Evolutionary conservation across 2,329 filamentous ascomycete species (phyloP).

Genomic region (Cryphonectria nitschkei): DNA sequence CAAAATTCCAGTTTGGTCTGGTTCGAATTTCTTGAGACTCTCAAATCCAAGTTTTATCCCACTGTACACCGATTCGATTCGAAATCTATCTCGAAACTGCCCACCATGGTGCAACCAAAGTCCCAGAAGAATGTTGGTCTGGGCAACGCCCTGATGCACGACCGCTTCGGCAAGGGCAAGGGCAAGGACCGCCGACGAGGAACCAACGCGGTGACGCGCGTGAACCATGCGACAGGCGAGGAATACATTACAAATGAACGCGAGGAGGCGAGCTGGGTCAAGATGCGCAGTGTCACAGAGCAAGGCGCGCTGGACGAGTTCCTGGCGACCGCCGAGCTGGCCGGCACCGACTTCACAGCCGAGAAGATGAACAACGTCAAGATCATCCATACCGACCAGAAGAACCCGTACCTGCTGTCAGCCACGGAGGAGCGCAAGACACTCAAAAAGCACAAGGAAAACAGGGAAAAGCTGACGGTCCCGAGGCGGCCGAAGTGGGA

Average conservation of each 20-base stretch:
- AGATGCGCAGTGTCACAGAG: conserved; percentile 98
- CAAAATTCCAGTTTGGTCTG: neutral
- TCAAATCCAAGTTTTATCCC: no score
- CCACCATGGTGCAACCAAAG: conserved; percentile 71
- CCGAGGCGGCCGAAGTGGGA: conserved; percentile 91
- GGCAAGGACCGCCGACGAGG: conserved; percentile 78
- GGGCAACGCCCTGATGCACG: conserved; percentile 98
- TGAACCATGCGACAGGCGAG: conserved; percentile 80
- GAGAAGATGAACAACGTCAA: conserved; percentile 99
- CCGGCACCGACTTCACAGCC: conserved; percentile 97
- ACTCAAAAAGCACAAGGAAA: conserved; percentile 79
- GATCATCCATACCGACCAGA: conserved; percentile 95
- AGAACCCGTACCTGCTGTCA: conserved; percentile 90
- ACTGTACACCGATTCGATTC: neutral
- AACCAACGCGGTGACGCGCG: conserved; percentile 58
- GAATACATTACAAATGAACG: conserved; percentile 90
- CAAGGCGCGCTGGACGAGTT: conserved; percentile 97
- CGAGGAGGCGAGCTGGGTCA: conserved; percentile 94
- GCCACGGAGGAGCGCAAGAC: conserved; percentile 79
- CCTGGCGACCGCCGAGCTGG: conserved; percentile 89
- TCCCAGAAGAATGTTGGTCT: conserved; percentile 94
- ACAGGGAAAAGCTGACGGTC: conserved; percentile 80
- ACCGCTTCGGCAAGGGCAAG: conserved; percentile 94
- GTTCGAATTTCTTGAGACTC: neutral
- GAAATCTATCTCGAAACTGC: neutral